Conservation (phyloP, 257 asterid species). For the Nicotiana paniculata region DNA sequence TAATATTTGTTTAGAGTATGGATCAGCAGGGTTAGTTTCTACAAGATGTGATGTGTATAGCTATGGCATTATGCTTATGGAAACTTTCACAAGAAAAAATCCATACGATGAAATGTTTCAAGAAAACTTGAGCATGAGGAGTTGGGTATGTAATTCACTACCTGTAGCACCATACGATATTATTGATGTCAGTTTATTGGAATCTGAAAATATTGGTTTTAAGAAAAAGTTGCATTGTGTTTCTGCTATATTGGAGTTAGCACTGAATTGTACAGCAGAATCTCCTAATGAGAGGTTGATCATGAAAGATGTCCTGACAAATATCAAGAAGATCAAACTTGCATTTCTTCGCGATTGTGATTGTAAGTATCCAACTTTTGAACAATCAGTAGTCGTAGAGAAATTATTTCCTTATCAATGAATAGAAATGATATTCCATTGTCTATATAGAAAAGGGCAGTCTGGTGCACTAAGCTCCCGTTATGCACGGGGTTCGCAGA, state of each 20-base stretch:
- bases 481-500: too few relatives aligned
- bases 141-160: constrained; percentile 11
- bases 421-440: too few relatives aligned
- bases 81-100: not conserved
- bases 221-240: constrained; percentile 7
- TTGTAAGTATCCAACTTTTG: too few relatives aligned
- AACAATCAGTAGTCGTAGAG: too few relatives aligned
- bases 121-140: not conserved
- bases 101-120: not conserved
- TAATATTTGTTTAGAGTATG: not conserved
- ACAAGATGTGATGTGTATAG: not conserved
- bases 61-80: not conserved
- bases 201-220: not conserved
- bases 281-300: constrained; percentile 17
- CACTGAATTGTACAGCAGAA: constrained; percentile 21
- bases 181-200: constrained; percentile 13
- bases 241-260: constrained; percentile 11
- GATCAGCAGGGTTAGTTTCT: not conserved
- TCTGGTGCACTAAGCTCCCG: too few relatives aligned
- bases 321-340: constrained; percentile 22
- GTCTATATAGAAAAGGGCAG: too few relatives aligned
- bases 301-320: constrained; percentile 9
- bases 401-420: too few relatives aligned
- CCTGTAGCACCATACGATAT: not conserved
- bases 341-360: not conserved